Evolutionary conservation across 116 monocot genomes (phyloP).

Genomic region (Iris pallida): DNA sequence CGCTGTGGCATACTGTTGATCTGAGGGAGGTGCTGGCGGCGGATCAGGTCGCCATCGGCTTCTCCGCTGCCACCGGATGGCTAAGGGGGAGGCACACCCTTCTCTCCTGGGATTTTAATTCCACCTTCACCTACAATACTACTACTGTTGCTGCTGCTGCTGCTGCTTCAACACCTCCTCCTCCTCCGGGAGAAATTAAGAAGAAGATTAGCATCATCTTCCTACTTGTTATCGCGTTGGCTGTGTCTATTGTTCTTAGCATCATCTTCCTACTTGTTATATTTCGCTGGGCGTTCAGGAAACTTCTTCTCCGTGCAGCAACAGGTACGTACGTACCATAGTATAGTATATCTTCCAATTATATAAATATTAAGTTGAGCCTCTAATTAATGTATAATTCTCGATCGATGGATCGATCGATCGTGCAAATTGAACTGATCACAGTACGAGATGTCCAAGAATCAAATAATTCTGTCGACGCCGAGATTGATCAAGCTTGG

Average conservation of each 20-base stretch:
- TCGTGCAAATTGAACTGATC: no score
- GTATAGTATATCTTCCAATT: no score
- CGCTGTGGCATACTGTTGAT: conserved; percentile 15
- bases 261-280: conserved; percentile 2
- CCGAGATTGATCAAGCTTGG: no score
- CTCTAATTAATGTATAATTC: no score
- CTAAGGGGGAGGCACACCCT: conserved; percentile 19
- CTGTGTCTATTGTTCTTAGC: not conserved
- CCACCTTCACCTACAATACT: conserved; percentile 10
- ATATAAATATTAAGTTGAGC: no score
- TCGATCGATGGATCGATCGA: no score
- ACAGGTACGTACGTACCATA: no score
- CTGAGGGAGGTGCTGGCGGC: conserved; percentile 17
- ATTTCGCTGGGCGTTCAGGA: not conserved
- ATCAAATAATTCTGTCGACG: conserved; percentile 9
- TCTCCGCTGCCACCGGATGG: conserved; percentile 37
- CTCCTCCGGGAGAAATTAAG: not conserved
- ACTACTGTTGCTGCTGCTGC: no score
- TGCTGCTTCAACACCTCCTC: not conserved
- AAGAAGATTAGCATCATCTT: conserved; percentile 1
- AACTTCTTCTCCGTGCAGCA: no score
- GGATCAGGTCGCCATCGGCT: conserved; percentile 31
- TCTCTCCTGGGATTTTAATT: conserved; percentile 37
- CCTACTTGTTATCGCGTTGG: not conserved
- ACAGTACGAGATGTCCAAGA: not conserved